Conservation (phyloP, 257 asterid genomes). For the Solanum megistacrolobum region DNA sequence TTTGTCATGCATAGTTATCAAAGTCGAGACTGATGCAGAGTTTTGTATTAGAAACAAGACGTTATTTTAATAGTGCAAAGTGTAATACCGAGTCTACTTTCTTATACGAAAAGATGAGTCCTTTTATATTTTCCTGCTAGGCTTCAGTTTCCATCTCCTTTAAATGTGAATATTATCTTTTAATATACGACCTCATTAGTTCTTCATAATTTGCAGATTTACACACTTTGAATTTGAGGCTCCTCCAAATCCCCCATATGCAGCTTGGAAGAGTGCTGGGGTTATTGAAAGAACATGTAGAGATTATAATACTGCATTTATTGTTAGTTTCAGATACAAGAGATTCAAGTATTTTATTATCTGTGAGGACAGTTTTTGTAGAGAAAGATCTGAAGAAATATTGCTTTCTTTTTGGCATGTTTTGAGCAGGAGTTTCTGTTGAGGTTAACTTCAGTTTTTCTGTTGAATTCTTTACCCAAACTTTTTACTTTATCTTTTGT, state of each 20-base stretch:
- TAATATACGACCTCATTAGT: background rate
- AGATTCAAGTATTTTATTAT: background rate
- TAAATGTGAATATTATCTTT: background rate
- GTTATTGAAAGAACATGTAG: conserved; percentile 1
- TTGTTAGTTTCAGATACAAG: background rate
- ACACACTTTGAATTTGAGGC: background rate
- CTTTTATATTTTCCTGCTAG: background rate
- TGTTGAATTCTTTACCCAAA: background rate
- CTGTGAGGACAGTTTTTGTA: background rate
- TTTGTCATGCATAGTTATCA: background rate
- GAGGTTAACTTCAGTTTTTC: background rate
- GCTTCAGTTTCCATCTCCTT: background rate
- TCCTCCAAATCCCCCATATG: background rate
- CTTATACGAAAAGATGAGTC: background rate
- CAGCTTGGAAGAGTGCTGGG: background rate
- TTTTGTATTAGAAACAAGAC: background rate
- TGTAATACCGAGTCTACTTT: background rate
- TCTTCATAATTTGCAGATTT: background rate
- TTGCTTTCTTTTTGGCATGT: background rate
- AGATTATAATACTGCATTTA: background rate
- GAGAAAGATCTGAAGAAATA: background rate
- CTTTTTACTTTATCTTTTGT: background rate
- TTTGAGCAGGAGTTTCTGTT: background rate
- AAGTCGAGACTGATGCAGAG: background rate
- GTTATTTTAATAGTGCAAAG: background rate